Evolutionary conservation across 2,329 filamentous ascomycete species (phyloP).

Genomic region (Monilinia fructicola): DNA sequence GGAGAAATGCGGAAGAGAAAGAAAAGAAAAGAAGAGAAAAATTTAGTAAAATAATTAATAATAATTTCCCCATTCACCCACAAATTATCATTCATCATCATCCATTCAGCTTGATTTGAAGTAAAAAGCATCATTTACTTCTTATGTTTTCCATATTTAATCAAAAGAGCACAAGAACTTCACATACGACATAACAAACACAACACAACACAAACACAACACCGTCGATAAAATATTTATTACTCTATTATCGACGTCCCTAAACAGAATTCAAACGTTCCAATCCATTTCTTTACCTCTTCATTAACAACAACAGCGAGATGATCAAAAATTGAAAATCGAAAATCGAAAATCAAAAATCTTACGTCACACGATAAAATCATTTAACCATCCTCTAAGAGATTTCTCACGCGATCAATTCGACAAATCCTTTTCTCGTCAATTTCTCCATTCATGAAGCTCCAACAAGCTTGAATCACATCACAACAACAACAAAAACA

Average conservation of each 20-base stretch:
- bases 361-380: conserved; percentile 7
- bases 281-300: not conserved
- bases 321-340: not conserved
- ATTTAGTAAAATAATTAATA: too few species aligned
- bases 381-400: not conserved
- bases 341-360: not conserved
- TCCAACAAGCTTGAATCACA: not conserved
- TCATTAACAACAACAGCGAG: not conserved
- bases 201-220: too few species aligned
- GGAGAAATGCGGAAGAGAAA: conserved; percentile 6
- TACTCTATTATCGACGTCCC: not conserved
- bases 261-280: not conserved
- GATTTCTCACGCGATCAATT: conserved; percentile 8
- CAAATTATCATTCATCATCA: too few species aligned
- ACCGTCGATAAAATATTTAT: not conserved
- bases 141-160: too few species aligned
- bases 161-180: too few species aligned
- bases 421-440: not conserved
- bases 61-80: too few species aligned
- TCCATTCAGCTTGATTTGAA: too few species aligned
- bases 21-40: not conserved
- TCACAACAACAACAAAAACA: conserved; percentile 29
- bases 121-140: too few species aligned
- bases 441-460: conserved; percentile 19
- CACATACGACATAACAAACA: too few species aligned